These are phyloP conservation scores for Exophiala calicioides DNA, from an alignment of 2,329 filamentous ascomycete species.

Conservation along the genomic window DNA sequence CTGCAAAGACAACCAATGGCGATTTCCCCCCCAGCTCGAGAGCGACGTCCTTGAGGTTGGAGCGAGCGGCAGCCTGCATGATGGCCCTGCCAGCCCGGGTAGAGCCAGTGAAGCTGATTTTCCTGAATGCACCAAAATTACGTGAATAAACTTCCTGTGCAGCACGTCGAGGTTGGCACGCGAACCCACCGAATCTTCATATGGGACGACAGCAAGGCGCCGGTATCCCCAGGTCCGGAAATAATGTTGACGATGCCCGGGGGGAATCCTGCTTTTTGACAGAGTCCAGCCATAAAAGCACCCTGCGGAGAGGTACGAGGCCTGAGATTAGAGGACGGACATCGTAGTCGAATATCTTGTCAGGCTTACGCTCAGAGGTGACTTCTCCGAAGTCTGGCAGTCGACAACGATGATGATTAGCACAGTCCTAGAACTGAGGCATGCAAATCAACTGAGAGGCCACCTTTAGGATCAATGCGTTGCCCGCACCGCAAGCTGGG, in stretches of 20 bases:
- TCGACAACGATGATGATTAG: too few species aligned
- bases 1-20: constrained; percentile 63
- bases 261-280: constrained; percentile 74
- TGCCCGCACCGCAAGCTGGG: constrained; percentile 58
- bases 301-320: too few species aligned
- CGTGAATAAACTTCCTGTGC: too few species aligned
- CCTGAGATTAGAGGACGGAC: too few species aligned
- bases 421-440: too few species aligned
- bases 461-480: constrained; percentile 56
- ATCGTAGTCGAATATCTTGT: too few species aligned
- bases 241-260: constrained; percentile 65
- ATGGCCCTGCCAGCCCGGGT: constrained; percentile 40
- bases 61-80: constrained; percentile 43
- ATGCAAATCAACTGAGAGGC: not conserved
- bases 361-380: constrained; percentile 39
- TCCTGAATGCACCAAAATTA: constrained; percentile 40
- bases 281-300: constrained; percentile 58
- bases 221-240: constrained; percentile 55
- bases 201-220: constrained; percentile 59
- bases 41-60: constrained; percentile 58
- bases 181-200: constrained; percentile 49
- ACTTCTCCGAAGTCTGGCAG: constrained; percentile 59
- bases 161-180: not conserved
- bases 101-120: constrained; percentile 53
- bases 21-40: constrained; percentile 67